Conservation (phyloP, 345 rosid species). For the Jatropha curcas region DNA sequence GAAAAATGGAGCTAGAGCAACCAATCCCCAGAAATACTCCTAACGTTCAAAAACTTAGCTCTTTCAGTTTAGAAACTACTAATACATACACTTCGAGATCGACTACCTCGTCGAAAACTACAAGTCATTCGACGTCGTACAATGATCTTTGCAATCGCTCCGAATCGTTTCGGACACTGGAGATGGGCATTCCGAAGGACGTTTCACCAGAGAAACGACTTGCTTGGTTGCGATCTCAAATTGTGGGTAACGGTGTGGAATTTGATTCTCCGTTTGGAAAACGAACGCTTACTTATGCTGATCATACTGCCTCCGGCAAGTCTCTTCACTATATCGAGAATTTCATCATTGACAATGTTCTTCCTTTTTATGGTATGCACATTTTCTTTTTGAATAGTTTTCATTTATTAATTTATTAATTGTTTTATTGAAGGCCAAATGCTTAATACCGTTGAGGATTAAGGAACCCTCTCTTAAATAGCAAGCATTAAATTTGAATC, state of each 20-base stretch:
- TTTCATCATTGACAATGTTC: conserved; percentile 48
- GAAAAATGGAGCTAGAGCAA: conserved; percentile 2
- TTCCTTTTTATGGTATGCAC: conserved; percentile 51
- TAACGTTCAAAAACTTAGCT: background rate
- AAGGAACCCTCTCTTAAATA: too few relatives aligned
- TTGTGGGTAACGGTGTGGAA: conserved; percentile 38
- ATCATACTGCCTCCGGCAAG: conserved; percentile 62
- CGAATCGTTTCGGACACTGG: conserved; percentile 18
- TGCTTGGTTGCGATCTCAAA: conserved; percentile 52
- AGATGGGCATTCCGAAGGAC: conserved; percentile 31
- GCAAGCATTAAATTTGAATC: too few relatives aligned
- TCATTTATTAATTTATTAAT: too few relatives aligned
- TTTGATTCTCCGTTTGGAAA: conserved; percentile 57
- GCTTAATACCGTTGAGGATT: too few relatives aligned
- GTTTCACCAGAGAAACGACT: conserved; percentile 30
- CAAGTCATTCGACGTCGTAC: background rate
- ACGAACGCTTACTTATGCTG: conserved; percentile 50
- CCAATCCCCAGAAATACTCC: background rate
- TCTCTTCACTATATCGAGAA: conserved; percentile 52
- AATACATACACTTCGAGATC: too few relatives aligned
- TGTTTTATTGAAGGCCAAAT: too few relatives aligned
- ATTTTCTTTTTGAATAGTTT: background rate
- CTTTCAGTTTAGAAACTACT: too few relatives aligned
- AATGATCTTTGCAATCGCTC: background rate
- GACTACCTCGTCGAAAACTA: background rate